Evolutionary conservation across 176 grass and related monocot genomes (phyloP).

Genomic region (Tillandsia fasciculata): DNA sequence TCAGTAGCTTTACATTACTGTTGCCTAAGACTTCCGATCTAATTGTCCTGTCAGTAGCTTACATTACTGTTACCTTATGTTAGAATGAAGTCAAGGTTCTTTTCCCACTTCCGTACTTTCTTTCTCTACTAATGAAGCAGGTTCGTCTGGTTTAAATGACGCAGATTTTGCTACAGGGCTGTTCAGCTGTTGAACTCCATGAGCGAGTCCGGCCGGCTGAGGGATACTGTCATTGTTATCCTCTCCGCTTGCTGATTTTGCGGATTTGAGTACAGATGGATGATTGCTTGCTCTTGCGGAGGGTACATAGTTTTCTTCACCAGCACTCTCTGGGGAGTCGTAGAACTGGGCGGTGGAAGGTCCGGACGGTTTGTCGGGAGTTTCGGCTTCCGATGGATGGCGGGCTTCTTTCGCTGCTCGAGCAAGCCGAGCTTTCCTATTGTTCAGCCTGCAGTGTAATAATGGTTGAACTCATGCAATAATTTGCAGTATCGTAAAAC

Average conservation of each 20-base stretch:
- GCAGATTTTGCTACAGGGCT: slow-evolving; percentile 28
- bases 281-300: slow-evolving; percentile 36
- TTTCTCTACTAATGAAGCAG: slow-evolving; percentile 39
- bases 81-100: slow-evolving; percentile 1
- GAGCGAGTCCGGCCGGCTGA: slow-evolving; percentile 16
- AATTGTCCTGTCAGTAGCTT: too few species aligned
- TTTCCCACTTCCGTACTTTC: slow-evolving; percentile 61
- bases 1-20: too few species aligned
- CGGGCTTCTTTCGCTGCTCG: slow-evolving; percentile 70
- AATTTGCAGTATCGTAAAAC: too few species aligned
- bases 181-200: slow-evolving; percentile 17
- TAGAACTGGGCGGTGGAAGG: slow-evolving; percentile 27
- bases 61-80: too few species aligned
- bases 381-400: slow-evolving; percentile 48
- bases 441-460: slow-evolving; percentile 64
- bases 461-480: background rate
- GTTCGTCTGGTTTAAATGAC: slow-evolving; percentile 39
- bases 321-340: slow-evolving; percentile 48
- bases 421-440: slow-evolving; percentile 82
- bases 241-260: slow-evolving; percentile 25
- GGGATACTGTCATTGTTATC: slow-evolving; percentile 20
- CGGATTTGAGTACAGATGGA: slow-evolving; percentile 35
- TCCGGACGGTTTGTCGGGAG: slow-evolving; percentile 51
- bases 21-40: too few species aligned
- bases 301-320: slow-evolving; percentile 51